Percentiles rank a stretch among this genome's conserved stretches.
These are phyloP conservation scores for Fraxinus dipetala DNA, from an alignment of 305 asterid species.

Conservation along the genomic window DNA sequence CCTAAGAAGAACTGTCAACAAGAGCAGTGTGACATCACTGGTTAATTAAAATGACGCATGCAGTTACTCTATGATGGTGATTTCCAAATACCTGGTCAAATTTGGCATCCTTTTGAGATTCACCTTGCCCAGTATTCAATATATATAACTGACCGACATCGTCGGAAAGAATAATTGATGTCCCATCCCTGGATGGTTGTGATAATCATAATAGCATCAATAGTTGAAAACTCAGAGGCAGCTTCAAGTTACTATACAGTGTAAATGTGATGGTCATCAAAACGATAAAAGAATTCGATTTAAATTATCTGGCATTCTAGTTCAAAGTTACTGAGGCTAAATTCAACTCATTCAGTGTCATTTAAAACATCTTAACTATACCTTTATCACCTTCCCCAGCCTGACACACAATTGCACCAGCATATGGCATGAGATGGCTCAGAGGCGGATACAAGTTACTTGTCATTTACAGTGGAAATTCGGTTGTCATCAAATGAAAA, in stretches of 20 bases:
- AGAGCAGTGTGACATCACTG: slow-evolving; percentile 30
- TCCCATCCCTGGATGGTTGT: slow-evolving; percentile 76
- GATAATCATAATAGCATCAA: slow-evolving; percentile 28
- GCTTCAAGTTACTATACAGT: slow-evolving; percentile 11
- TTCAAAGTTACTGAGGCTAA: background rate
- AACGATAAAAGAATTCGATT: slow-evolving; percentile 8
- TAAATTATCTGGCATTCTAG: background rate
- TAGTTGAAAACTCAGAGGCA: slow-evolving; percentile 16
- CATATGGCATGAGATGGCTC: slow-evolving; percentile 11
- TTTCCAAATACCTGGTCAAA: slow-evolving; percentile 75
- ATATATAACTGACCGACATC: slow-evolving; percentile 92
- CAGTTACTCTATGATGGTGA: slow-evolving; percentile 6
- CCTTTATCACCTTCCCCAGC: slow-evolving; percentile 5
- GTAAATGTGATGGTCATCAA: slow-evolving; percentile 12
- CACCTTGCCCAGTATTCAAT: slow-evolving; percentile 95
- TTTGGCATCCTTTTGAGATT: slow-evolving; percentile 85
- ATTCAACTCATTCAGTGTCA: background rate
- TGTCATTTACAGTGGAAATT: background rate
- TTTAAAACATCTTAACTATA: slow-evolving; percentile 11
- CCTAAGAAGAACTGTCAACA: slow-evolving; percentile 86
- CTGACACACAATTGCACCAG: slow-evolving; percentile 18
- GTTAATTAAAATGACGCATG: slow-evolving; percentile 19
- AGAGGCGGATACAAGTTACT: background rate
- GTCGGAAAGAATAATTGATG: slow-evolving; percentile 94
- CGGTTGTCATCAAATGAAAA: background rate